Conservation (phyloP, 2,329 filamentous ascomycete genomes). For the Metarhizium rileyi region DNA sequence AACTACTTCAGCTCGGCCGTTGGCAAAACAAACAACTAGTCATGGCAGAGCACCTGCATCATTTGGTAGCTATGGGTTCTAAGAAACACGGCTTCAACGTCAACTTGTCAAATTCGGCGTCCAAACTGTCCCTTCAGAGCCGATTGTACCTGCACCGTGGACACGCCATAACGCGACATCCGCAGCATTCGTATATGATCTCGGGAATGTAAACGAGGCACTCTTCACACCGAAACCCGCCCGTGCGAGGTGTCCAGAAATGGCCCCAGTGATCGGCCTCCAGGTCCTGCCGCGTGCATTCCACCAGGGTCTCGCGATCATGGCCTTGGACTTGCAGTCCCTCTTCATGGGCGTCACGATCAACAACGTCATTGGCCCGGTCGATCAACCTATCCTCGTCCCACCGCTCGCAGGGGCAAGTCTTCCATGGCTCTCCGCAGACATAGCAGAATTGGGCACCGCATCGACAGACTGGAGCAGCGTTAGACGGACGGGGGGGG, state of each 20-base stretch:
- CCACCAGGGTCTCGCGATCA: not conserved
- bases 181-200: conserved; percentile 36
- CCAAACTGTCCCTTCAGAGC: not conserved
- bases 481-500: not conserved
- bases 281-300: not conserved
- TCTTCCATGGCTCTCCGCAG: conserved; percentile 33
- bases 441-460: conserved; percentile 38
- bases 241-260: not conserved
- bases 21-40: too few species aligned
- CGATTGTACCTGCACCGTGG: conserved; percentile 24
- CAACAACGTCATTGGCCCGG: not conserved
- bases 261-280: not conserved
- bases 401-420: conserved; percentile 28
- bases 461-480: conserved; percentile 32
- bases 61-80: too few species aligned
- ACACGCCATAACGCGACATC: conserved; percentile 36
- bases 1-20: too few species aligned
- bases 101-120: too few species aligned
- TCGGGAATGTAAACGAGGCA: conserved; percentile 15
- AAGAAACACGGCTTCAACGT: too few species aligned
- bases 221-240: conserved; percentile 2
- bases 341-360: not conserved
- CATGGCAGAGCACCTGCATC: too few species aligned
- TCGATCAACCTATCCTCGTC: conserved; percentile 17
- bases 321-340: not conserved